These are phyloP conservation scores for Mikania micrantha DNA, from an alignment of 129 eudicot species.

Conservation along the genomic window DNA sequence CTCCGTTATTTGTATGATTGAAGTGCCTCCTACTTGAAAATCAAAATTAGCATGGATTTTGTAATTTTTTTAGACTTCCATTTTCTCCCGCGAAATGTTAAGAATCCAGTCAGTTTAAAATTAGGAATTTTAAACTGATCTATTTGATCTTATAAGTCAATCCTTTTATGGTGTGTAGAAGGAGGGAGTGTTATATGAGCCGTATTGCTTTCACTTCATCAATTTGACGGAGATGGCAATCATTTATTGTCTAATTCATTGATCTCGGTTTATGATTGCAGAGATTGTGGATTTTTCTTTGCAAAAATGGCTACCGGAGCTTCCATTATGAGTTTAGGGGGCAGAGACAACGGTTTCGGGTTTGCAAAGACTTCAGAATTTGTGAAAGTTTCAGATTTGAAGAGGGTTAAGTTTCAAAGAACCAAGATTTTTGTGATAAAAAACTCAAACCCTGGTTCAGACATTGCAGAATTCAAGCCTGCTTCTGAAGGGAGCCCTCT, in stretches of 20 bases:
- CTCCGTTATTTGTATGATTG: too few relatives aligned
- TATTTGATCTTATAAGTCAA: neutral
- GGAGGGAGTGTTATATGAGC: neutral
- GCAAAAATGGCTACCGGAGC: conserved; percentile 78
- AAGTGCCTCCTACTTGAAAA: neutral
- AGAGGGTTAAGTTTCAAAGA: conserved; percentile 61
- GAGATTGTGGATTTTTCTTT: conserved; percentile 29
- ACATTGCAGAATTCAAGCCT: conserved; percentile 69
- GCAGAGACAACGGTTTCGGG: conserved; percentile 46
- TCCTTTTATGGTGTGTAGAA: neutral
- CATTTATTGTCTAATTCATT: neutral
- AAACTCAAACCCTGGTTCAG: conserved; percentile 65
- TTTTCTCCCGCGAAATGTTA: too few relatives aligned
- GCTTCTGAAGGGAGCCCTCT: conserved; percentile 94
- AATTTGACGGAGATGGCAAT: neutral
- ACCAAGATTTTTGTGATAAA: conserved; percentile 47
- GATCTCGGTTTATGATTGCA: conserved; percentile 23
- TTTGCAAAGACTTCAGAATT: conserved; percentile 52
- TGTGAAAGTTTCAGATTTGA: conserved; percentile 51
- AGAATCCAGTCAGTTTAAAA: neutral
- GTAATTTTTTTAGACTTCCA: too few relatives aligned
- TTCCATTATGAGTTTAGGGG: conserved; percentile 43
- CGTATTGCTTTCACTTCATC: neutral
- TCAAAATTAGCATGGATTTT: neutral
- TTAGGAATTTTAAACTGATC: neutral